Conservation (phyloP, 768 basidiomycete species). For the Xerocomus spinulosus region DNA sequence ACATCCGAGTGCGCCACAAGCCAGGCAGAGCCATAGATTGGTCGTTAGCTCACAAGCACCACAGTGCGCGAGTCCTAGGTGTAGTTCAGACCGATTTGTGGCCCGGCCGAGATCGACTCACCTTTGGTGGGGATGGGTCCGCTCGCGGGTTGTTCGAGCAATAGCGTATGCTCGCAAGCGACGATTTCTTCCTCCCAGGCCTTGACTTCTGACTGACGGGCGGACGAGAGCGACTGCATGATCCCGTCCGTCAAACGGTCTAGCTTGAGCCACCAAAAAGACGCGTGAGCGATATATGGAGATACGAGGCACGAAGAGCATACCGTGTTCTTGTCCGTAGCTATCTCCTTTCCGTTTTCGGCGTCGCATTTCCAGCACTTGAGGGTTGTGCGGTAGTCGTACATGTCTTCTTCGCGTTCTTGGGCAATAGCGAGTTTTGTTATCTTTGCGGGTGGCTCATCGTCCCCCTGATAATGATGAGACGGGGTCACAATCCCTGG, state of each 20-base stretch:
- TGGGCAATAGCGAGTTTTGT: constrained; percentile 84
- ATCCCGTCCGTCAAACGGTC: constrained; percentile 58
- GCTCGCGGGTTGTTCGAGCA: constrained; percentile 43
- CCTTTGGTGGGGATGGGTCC: constrained; percentile 27
- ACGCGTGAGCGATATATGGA: neutral
- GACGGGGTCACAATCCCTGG: neutral
- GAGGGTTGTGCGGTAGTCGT: constrained; percentile 58
- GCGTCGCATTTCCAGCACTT: constrained; percentile 77
- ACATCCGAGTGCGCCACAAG: constrained; percentile 86
- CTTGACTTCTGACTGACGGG: constrained; percentile 90
- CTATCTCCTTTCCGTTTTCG: constrained; percentile 42
- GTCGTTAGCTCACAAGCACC: constrained; percentile 77
- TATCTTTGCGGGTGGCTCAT: constrained; percentile 85
- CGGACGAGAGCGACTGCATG: constrained; percentile 80
- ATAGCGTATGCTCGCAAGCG: constrained; percentile 77
- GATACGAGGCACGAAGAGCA: neutral
- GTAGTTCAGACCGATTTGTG: neutral
- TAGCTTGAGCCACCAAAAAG: constrained; percentile 35
- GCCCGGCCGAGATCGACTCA: neutral
- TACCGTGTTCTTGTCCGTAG: constrained; percentile 36
- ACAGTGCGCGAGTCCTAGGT: constrained; percentile 75
- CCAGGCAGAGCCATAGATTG: constrained; percentile 94
- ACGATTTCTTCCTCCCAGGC: constrained; percentile 96
- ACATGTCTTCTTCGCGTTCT: constrained; percentile 87
- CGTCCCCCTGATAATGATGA: constrained; percentile 49